Conservation (phyloP, 225 moss, liverwort and hornwort species). For the Pseudisothecium myosuroides region DNA sequence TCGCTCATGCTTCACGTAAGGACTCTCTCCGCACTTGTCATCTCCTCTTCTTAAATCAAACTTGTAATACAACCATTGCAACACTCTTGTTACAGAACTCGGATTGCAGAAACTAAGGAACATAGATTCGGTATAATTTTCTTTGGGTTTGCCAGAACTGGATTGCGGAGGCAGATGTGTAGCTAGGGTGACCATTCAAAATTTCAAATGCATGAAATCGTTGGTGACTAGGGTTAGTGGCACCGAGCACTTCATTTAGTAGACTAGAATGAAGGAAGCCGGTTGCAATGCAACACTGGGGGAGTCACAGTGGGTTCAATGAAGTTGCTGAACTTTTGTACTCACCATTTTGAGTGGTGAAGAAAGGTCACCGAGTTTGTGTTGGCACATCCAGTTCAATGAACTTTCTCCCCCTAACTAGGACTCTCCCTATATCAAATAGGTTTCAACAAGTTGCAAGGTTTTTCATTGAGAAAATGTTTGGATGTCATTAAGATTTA, state of each 20-base stretch:
- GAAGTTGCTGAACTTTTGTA: not conserved
- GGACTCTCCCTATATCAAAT: no score
- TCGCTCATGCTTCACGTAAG: slow-evolving; percentile 19
- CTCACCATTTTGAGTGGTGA: not conserved
- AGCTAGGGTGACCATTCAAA: not conserved
- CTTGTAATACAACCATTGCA: not conserved
- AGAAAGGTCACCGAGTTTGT: not conserved
- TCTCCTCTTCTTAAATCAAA: not conserved
- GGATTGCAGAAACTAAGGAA: not conserved
- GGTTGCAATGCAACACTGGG: not conserved
- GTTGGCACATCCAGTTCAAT: not conserved
- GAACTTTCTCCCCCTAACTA: not conserved
- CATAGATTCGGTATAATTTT: not conserved
- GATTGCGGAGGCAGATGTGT: not conserved
- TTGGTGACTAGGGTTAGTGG: not conserved
- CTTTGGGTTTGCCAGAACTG: not conserved
- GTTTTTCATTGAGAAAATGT: not conserved
- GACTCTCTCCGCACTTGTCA: not conserved
- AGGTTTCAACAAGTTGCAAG: no score
- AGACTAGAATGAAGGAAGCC: not conserved
- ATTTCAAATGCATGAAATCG: not conserved
- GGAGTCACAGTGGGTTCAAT: not conserved
- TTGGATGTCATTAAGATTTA: not conserved
- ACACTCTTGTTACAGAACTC: not conserved
- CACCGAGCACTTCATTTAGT: not conserved